Evolutionary conservation across 2,329 filamentous ascomycete genomes (phyloP).

Genomic region (Monilinia fructigena): DNA sequence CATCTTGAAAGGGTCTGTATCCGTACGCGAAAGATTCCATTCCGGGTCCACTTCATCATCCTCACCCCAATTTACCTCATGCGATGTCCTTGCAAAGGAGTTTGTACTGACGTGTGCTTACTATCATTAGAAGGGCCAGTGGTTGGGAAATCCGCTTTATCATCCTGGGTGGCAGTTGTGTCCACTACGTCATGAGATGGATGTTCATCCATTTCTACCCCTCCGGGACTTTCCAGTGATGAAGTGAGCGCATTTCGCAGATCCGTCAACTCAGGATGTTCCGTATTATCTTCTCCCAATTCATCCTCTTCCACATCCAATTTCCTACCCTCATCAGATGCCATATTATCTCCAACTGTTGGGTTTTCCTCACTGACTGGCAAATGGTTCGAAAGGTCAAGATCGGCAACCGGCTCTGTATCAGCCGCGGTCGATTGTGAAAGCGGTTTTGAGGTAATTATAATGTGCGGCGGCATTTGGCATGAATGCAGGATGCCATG

Average conservation of each 20-base stretch:
- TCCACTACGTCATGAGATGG: conserved; percentile 28
- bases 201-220: conserved; percentile 35
- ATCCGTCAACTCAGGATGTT: conserved; percentile 31
- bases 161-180: conserved; percentile 24
- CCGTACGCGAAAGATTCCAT: conserved; percentile 52
- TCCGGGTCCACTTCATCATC: conserved; percentile 54
- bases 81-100: conserved; percentile 63
- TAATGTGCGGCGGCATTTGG: conserved; percentile 43
- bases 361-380: background rate
- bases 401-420: conserved; percentile 12
- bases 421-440: conserved; percentile 7
- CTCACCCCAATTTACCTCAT: conserved; percentile 59
- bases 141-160: conserved; percentile 32
- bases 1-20: conserved; percentile 59
- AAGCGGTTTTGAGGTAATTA: conserved; percentile 26
- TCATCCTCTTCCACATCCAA: background rate
- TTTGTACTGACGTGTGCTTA: conserved; percentile 60
- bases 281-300: conserved; percentile 26
- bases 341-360: conserved; percentile 1
- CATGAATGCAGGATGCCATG: conserved; percentile 55
- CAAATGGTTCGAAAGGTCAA: background rate
- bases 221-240: conserved; percentile 35
- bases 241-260: conserved; percentile 35
- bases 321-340: conserved; percentile 8
- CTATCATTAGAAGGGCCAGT: conserved; percentile 40